phyloP scores from a whole-genome alignment of 345 rosid genomes.

The Gossypium herbaceum region DNA sequence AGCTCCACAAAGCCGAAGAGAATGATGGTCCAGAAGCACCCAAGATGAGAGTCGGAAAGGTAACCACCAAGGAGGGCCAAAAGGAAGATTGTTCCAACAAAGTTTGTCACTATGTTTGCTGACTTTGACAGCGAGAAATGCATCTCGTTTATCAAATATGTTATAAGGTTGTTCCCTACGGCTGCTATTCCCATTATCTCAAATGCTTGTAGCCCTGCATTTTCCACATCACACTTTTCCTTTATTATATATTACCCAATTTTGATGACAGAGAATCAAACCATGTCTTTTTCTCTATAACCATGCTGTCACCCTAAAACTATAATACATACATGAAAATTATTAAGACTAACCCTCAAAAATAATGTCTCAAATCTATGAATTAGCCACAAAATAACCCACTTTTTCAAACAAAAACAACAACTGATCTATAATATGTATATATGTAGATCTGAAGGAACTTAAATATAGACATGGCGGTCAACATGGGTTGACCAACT shows the following conservation, averaged over 20 bases:
- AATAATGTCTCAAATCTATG: background rate
- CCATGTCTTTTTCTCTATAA: background rate
- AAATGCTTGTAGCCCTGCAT: conserved; percentile 77
- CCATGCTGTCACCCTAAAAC: background rate
- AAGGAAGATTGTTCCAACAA: conserved; percentile 86
- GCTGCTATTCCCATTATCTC: conserved; percentile 99
- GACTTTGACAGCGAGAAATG: conserved; percentile 72
- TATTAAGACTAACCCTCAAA: background rate
- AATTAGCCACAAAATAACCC: no score
- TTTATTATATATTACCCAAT: background rate
- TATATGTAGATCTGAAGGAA: background rate
- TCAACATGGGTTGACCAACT: no score
- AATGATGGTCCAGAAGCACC: conserved; percentile 93
- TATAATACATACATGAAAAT: background rate
- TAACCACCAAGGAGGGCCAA: conserved; percentile 92
- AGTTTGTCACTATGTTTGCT: conserved; percentile 92
- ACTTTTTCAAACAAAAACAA: background rate
- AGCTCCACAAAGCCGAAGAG: conserved; percentile 91
- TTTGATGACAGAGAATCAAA: background rate
- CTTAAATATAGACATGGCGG: background rate
- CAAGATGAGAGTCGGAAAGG: conserved; percentile 86
- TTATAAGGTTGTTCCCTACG: conserved; percentile 96
- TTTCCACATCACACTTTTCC: background rate
- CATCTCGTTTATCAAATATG: conserved; percentile 96
- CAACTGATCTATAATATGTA: background rate